Base-by-base conservation (phyloP, 1,284 basidiomycete species). In the Heterobasidion irregulare region DNA sequence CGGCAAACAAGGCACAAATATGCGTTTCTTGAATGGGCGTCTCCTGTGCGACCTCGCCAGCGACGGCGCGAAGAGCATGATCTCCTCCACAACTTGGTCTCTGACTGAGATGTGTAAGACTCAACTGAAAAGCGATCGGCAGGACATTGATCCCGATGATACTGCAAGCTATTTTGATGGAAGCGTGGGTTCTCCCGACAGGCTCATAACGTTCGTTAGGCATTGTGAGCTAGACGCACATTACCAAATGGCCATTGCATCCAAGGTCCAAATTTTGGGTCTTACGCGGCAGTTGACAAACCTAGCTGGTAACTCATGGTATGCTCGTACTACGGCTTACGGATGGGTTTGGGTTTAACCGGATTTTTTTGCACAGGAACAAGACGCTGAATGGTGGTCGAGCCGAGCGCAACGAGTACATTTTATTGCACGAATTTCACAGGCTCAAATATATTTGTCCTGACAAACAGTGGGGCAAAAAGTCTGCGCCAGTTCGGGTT, bases 381-480 rank as follows among this genome's bases (percentile, higher is more conserved):
- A 91, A 94, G 64, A 98, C 95, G 0, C 71, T 98, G 50, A 95
- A 94, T 63, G 92, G 94, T 62, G 96, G 96, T 62, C 92, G 97
- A 59, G 95, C 97, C 0, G 95, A 98, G 67, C 89, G 97, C 41
- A 99, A 99, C 72, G 97, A 99, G 72, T 99, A 96, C 76, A 99
- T 99, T 81, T 72, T 99, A 58, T 77, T 99, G 16, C 97, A 99
- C 72, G 95, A 98, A 67, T 99, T 99, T 75, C 94, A 99, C 68
- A 83, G 88, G 8, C 82, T 96, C 53, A 98, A 98, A 72, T 98
- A 95, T 68, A 85, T 99, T 60, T 94, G 93, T 63, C 97, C 97
- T 0, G 96, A 99, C 77, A 99, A 98, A 72, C 77, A 80, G 1
- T 91, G 82, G 68, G 90, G 89, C 44, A 92, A 91, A 73, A 91